Evolutionary conservation across 129 eudicot genomes (phyloP), one percentile per base, ranked within the genome.

Genomic region (Tagetes patula): DNA sequence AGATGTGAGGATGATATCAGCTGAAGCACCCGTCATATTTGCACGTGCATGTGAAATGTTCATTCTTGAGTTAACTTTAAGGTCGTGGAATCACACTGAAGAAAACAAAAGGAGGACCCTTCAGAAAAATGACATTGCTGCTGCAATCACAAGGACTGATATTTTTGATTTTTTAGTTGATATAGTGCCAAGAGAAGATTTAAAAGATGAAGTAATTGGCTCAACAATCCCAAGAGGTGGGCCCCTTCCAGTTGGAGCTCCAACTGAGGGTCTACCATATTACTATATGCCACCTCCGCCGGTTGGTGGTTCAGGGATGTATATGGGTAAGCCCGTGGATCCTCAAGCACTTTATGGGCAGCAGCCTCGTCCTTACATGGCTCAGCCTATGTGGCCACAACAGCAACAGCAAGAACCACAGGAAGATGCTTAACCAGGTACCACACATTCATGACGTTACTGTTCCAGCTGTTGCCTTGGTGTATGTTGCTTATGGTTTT

Each of bases 1-100:
- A 69, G 97, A 92, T 71, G 97, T 92, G 33, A 69, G 97, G 40
- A 92, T 92, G 97, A 92, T 92, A 77, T 89, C 98, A 2, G 98
- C 98, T 4, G 98, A 92, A 79, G 98, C 98, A 56, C 98, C 98
- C 0, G 98, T 92, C 45, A 83, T 92, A 49, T 92, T 92, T 69
- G 98, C 98, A 9, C 84, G 98, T 12, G 98, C 98, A 8, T 92
- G 98, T 65, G 98, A 92, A 74, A 92, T 92, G 97, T 91, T 91
- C 75, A 91, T 91, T 38, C 89, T 91, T 10, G 97, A 91, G 82
- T 68, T 91, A 70, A 91, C 97, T 13, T 72, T 91, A 41, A 81
- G 96, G 47, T 85, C 97, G 1, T 91, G 97, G 97, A 91, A 91
- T 70, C 97, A 91, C 74, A 91, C 97, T 0, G 97, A 91, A 82